These are phyloP conservation scores for Leptographium wingfieldii DNA, from an alignment of 2,329 filamentous ascomycete species.

Conservation along the genomic window DNA sequence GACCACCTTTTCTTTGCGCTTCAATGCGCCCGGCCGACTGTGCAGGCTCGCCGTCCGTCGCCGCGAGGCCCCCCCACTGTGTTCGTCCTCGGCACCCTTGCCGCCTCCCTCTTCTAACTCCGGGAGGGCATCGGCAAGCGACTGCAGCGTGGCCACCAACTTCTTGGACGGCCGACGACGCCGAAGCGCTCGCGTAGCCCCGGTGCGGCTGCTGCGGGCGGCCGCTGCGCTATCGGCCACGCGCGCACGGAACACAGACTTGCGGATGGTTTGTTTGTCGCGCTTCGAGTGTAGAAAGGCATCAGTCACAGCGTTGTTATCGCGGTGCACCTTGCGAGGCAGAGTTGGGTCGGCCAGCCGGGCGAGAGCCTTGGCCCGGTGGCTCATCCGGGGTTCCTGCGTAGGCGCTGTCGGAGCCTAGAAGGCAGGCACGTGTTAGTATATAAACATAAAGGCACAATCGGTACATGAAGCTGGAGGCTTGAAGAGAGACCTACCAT, in stretches of 20 bases:
- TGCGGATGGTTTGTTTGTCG: constrained; percentile 74
- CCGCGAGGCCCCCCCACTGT: constrained; percentile 3
- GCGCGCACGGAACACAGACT: constrained; percentile 64
- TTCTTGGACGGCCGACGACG: constrained; percentile 62
- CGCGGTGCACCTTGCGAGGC: constrained; percentile 39
- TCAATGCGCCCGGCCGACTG: constrained; percentile 66
- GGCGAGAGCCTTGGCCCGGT: constrained; percentile 36
- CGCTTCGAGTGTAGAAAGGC: constrained; percentile 61
- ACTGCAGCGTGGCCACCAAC: constrained; percentile 60
- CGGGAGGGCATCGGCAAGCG: constrained; percentile 69
- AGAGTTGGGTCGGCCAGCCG: constrained; percentile 38
- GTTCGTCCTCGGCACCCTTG: constrained; percentile 19
- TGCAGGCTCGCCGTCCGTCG: constrained; percentile 43
- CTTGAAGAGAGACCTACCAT: not conserved
- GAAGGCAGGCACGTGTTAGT: no score
- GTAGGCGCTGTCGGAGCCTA: constrained; percentile 16
- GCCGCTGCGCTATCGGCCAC: constrained; percentile 46
- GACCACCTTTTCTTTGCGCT: constrained; percentile 70
- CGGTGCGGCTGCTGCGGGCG: not conserved
- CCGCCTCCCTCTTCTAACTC: constrained; percentile 34
- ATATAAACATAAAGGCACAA: not conserved
- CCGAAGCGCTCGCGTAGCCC: constrained; percentile 28
- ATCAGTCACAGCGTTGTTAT: constrained; percentile 37
- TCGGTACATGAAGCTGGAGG: not conserved
- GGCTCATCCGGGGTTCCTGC: constrained; percentile 6